Evolutionary conservation across 305 asterid species (phyloP), one percentile per base, ranked within the genome.

Genomic region (Rubia occidens): DNA sequence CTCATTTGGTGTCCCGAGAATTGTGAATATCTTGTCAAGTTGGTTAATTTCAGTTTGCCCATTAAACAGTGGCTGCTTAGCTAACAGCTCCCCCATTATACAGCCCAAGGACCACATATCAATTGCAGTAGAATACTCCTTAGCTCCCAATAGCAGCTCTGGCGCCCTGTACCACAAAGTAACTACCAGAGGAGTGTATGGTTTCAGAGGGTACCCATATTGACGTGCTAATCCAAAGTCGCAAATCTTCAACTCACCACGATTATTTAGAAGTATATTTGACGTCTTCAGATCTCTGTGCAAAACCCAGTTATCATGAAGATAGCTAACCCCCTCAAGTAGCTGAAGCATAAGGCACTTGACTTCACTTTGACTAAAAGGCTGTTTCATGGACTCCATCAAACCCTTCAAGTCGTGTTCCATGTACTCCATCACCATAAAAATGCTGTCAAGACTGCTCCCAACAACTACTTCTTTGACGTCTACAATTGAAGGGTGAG

Each of bases 161-260:
- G 97, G 97, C 5, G 98, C 95, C 87, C 98, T 91, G 95, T 92
- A 92, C 97, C 96, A 93, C 72, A 93, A 74, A 77, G 97, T 90
- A 72, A 93, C 98, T 66, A 92, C 98, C 85, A 90, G 71, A n/a
- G 78, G 88, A 76, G 98, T 92, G 73, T 92, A 90, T 2, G 98
- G 98, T 74, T 89, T 92, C 82, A 88, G 64, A 72, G 96, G 98
- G 83, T 86, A 83, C 69, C 96, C 96, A 75, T 90, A 89, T 74
- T 90, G 97, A 67, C 98, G 95, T 67, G 98, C 87, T 80, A 92
- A 81, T 45, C 98, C 98, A 76, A 93, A 93, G 79, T 93, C 98
- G 68, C 98, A 90, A 71, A 93, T 93, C 81, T 93, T 93, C 81
- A 93, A 74, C 77, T 93, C 97, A 53, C 97, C 96, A 5, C 88